Base-by-base conservation (phyloP, 2,329 filamentous ascomycete genomes). In the Scortechinia acanthostroma region DNA sequence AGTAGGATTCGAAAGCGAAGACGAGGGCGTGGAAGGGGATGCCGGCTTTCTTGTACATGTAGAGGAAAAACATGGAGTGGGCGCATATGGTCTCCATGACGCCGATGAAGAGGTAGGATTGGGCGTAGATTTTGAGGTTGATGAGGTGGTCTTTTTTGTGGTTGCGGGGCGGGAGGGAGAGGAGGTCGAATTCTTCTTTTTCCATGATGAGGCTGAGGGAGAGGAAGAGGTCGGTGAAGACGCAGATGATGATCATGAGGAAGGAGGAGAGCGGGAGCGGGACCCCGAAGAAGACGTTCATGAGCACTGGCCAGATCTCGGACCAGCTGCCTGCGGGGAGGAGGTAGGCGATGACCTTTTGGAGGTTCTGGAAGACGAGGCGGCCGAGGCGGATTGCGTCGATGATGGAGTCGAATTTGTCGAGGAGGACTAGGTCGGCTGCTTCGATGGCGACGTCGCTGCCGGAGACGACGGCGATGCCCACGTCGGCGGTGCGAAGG, bases 231-330 rank as follows among this genome's bases (percentile, higher is more conserved):
- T 76, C 73, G 13, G 72, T 76, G 48, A 76, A 76, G 48, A 76
- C 70, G 46, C 73, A 77, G 43, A 76, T 75, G 49, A 76, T 73
- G 50, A 76, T 76, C 73, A 77, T 77, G 35, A 77, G 63, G 53
- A 77, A 77, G 0, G 72, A 65, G 30, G 63, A 69, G 0, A 77
- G 53, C 0, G 72, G 71, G 0, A 73, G 60, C 0, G 74, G 74
- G 2, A 77, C 65, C 2, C 74, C 74, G 22, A 77, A 71, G 51
- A 71, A 76, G 46, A 77, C 73, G 49, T 77, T 77, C 51, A 76
- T 57, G 1, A 78, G 23, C 1, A 77, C 73, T 0, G 74, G 74
- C 71, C 73, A 76, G 49, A 78, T 76, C 53, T 78, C 74, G 3
- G 73, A 76, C 63, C 68, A 77, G 42, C 63, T 68, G 28, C 74